Evolutionary conservation across 1,284 basidiomycete species (phyloP).

Genomic region (Rhodotorula sp.): DNA sequence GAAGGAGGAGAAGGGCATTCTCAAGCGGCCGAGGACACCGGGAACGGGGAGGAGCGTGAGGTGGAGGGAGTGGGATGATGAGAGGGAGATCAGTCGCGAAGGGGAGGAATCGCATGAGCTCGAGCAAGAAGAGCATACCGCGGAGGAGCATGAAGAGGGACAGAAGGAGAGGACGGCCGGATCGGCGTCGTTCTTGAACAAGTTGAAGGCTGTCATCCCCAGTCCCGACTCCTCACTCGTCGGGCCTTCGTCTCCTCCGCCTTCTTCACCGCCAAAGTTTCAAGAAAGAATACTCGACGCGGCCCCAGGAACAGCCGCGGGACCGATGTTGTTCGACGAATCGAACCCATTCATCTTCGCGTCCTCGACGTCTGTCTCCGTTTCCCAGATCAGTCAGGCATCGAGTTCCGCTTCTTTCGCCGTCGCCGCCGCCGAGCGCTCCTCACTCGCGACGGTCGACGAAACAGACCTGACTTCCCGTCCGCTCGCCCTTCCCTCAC

Average conservation of each 20-base stretch:
- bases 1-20: constrained; percentile 19
- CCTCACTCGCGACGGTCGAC: no score
- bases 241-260: background rate
- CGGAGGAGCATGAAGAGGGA: background rate
- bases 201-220: constrained; percentile 25
- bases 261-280: background rate
- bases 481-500: no score
- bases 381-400: no score
- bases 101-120: no score
- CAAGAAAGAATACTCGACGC: background rate
- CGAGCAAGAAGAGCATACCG: background rate
- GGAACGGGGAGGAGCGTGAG: constrained; percentile 35
- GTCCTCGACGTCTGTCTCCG: no score
- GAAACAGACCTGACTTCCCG: no score
- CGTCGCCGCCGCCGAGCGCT: constrained; percentile 1
- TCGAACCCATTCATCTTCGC: constrained; percentile 25
- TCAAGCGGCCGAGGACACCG: constrained; percentile 32
- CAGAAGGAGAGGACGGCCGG: background rate
- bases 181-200: constrained; percentile 24
- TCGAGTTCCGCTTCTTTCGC: background rate
- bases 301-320: background rate
- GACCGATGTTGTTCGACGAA: constrained; percentile 30
- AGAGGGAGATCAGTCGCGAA: no score
- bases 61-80: constrained; percentile 9
- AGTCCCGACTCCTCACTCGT: constrained; percentile 28